Conservation (phyloP, 805 yeast genomes). For the Metschnikowia drakensbergensis region DNA sequence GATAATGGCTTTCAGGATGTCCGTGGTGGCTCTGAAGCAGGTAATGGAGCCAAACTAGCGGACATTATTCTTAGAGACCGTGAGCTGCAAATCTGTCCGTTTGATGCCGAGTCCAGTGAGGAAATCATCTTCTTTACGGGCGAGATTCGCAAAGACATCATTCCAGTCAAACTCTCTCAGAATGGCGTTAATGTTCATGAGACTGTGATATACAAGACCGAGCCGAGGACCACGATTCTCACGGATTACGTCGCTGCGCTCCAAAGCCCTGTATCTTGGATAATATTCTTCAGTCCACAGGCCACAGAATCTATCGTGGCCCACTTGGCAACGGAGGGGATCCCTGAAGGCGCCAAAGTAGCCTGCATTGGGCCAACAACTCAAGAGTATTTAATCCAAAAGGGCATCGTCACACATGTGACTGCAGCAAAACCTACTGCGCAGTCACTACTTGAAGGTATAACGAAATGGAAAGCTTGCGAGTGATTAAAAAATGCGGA, state of each 20-base stretch:
- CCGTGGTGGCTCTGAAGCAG: constrained; percentile 71
- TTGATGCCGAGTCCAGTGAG: not conserved
- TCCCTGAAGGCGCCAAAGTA: constrained; percentile 34
- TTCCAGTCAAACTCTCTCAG: constrained; percentile 56
- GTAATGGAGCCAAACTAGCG: constrained; percentile 72
- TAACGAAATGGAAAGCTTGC: constrained; percentile 9
- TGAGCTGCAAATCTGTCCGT: constrained; percentile 17
- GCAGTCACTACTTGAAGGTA: constrained; percentile 44
- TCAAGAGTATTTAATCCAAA: constrained; percentile 49
- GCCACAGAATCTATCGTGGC: constrained; percentile 67
- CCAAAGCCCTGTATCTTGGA: constrained; percentile 44
- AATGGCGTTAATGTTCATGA: constrained; percentile 51
- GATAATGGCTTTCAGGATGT: constrained; percentile 64
- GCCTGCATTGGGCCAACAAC: constrained; percentile 97
- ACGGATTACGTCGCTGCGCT: constrained; percentile 28
- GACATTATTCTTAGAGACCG: constrained; percentile 50
- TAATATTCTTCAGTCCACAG: constrained; percentile 88
- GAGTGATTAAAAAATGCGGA: not conserved
- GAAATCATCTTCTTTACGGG: constrained; percentile 77
- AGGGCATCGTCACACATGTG: constrained; percentile 55
- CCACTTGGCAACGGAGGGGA: constrained; percentile 20
- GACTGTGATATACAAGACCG: constrained; percentile 66
- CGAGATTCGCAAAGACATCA: constrained; percentile 72
- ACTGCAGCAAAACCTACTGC: constrained; percentile 77
- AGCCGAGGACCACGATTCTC: constrained; percentile 44